Evolutionary conservation across 495 filamentous ascomycete species (phyloP).

Genomic region (Bryoglossum gracile): DNA sequence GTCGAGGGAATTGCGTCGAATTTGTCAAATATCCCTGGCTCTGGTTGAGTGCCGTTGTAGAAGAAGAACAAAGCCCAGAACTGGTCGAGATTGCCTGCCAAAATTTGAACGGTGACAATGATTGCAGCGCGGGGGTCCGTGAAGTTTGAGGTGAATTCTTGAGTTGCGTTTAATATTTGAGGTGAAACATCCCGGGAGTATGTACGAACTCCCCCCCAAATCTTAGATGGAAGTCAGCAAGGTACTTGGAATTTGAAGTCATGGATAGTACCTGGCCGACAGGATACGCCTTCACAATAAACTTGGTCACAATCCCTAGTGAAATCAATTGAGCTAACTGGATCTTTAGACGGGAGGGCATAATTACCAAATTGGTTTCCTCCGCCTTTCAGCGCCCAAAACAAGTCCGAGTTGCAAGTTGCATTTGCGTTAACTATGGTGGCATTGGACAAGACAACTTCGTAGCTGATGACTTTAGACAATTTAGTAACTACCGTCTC

Average conservation of each 20-base stretch:
- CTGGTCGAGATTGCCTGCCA: slow-evolving; percentile 35
- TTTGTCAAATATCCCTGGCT: slow-evolving; percentile 45
- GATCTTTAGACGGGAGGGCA: background rate
- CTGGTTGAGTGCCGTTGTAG: slow-evolving; percentile 52
- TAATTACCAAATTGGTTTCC: slow-evolving; percentile 43
- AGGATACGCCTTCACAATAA: slow-evolving; percentile 39
- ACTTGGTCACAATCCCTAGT: slow-evolving; percentile 37
- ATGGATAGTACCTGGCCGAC: slow-evolving; percentile 36
- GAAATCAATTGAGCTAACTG: background rate
- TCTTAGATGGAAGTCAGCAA: slow-evolving; percentile 10
- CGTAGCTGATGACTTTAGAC: slow-evolving; percentile 37
- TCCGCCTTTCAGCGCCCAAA: slow-evolving; percentile 47
- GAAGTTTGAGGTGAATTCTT: slow-evolving; percentile 46
- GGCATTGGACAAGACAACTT: slow-evolving; percentile 47
- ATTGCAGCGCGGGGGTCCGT: slow-evolving; percentile 44
- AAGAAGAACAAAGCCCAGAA: slow-evolving; percentile 57
- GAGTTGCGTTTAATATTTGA: slow-evolving; percentile 39
- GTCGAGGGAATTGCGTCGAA: slow-evolving; percentile 40
- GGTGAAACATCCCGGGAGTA: slow-evolving; percentile 33
- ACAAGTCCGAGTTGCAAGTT: slow-evolving; percentile 38
- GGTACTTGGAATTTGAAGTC: background rate
- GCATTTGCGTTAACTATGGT: slow-evolving; percentile 40
- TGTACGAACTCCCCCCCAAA: slow-evolving; percentile 49
- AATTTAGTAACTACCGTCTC: slow-evolving; percentile 29
- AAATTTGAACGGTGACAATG: slow-evolving; percentile 47